Evolutionary conservation across 169 alveolate genomes (phyloP), one percentile per base, ranked within the genome.

Genomic region (Cryptosporidium sp.): DNA sequence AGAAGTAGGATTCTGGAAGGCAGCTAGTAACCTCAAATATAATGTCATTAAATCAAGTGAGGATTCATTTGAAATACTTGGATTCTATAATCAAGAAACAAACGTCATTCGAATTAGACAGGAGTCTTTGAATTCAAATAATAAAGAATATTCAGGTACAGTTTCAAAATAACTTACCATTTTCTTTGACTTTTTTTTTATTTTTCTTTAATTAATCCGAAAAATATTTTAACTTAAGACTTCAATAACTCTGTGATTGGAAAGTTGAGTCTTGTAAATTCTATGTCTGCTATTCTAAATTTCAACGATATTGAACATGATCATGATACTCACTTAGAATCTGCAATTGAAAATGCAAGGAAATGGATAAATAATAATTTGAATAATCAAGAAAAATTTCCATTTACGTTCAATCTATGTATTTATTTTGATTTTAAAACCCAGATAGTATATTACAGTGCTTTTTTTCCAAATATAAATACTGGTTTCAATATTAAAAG

Each of bases 1-100:
- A 10, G 89, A 80, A 41, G 52, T 80, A n/a, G 68, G 68, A 31
- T 80, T 80, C 41, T 80, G 89, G 89, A 80, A 80, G 62, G 29
- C 35, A 14, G 61, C 75, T 18, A 62, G 39, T 50, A 23, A 62
- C 37, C 18, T 65, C 6, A 80, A 80, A 48, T 80, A 62, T 18
- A 65, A 80, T 37, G 68, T 43, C 6, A 62, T 80, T n/a, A 80
- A 65, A 62, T 67, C 59, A 8, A 61, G 62, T 23, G 67, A 80
- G 23, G 45, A 43, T 26, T 62, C 55, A 16, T 41, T 62, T 41
- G 67, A 80, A 23, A 80, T 80, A 16, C 35, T 58, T 37, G 89
- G 80, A 2, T 80, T 80, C 45, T 80, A 80, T 10, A 43, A 80
- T 80, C 55, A 23, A 14, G 80, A 80, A 61, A 58, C 55, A 16